These are phyloP conservation scores for Xylaria digitata DNA, from an alignment of 2,329 filamentous ascomycete species.

Conservation along the genomic window DNA sequence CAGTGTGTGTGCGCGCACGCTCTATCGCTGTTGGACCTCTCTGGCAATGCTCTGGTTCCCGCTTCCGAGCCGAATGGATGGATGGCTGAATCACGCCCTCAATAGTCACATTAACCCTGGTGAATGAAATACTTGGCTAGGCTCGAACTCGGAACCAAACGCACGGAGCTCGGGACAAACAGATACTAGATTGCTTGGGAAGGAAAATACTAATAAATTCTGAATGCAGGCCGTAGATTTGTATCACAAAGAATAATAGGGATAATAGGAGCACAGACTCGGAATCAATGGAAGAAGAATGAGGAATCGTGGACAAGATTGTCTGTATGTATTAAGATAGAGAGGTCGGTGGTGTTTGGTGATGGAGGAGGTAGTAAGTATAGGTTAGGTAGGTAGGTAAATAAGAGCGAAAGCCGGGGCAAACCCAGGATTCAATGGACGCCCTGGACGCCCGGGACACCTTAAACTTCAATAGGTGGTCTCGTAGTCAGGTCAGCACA, in stretches of 20 bases:
- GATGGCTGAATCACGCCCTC: slow-evolving; percentile 40
- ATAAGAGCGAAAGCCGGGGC: background rate
- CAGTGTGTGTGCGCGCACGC: slow-evolving; percentile 12
- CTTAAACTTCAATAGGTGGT: background rate
- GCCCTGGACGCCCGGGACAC: background rate
- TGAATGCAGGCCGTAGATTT: slow-evolving; percentile 32
- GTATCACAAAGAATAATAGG: slow-evolving; percentile 36
- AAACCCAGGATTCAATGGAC: background rate
- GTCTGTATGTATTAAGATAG: too few relatives aligned
- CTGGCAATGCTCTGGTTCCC: slow-evolving; percentile 23
- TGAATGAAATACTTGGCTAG: slow-evolving; percentile 28
- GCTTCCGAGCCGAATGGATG: slow-evolving; percentile 32
- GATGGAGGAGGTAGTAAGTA: too few relatives aligned
- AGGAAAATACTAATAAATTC: slow-evolving; percentile 22
- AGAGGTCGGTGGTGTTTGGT: background rate
- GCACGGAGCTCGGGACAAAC: slow-evolving; percentile 32
- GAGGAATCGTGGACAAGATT: background rate
- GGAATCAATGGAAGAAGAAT: background rate
- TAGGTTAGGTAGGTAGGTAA: too few relatives aligned
- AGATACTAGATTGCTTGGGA: slow-evolving; percentile 29
- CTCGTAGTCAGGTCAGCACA: slow-evolving; percentile 26
- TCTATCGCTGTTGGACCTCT: slow-evolving; percentile 14
- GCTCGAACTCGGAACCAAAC: slow-evolving; percentile 33
- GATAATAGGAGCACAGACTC: slow-evolving; percentile 14
- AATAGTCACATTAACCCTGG: slow-evolving; percentile 37